Evolutionary conservation across 345 rosid species (phyloP).

Genomic region (Corchorus capsularis): DNA sequence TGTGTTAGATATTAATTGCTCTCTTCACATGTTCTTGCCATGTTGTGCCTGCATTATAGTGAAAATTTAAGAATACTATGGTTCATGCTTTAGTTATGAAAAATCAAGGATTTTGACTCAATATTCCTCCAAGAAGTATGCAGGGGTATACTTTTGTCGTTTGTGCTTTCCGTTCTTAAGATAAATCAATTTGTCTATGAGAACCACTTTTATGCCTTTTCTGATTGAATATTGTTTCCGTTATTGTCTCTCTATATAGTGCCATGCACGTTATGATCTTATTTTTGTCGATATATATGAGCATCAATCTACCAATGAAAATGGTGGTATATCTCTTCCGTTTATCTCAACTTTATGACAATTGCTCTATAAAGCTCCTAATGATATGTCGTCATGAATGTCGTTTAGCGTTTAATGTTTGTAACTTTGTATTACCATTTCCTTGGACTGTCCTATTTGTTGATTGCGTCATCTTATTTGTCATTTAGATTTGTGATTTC

Average conservation of each 20-base stretch:
- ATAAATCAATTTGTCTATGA: conserved; percentile 2
- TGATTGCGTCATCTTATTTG: conserved; percentile 17
- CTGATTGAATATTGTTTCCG: background rate
- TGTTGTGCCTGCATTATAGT: background rate
- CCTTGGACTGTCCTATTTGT: conserved; percentile 2
- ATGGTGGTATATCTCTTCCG: background rate
- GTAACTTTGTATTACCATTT: background rate
- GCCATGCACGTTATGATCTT: background rate
- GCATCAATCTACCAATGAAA: background rate
- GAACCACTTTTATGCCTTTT: background rate
- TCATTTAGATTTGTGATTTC: conserved; percentile 79
- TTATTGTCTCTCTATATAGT: background rate
- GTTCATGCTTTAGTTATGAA: background rate
- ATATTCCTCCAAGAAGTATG: background rate
- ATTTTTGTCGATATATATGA: background rate
- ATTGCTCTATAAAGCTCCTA: background rate
- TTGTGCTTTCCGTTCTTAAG: background rate
- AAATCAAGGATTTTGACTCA: background rate
- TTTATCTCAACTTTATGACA: background rate
- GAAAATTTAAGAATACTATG: background rate
- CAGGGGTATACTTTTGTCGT: background rate
- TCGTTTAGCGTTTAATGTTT: conserved; percentile 10
- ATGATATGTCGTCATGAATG: background rate
- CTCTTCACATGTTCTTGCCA: background rate
- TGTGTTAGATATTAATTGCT: background rate